Base-by-base conservation (phyloP, 257 asterid genomes). In the Rehmannia glutinosa region DNA sequence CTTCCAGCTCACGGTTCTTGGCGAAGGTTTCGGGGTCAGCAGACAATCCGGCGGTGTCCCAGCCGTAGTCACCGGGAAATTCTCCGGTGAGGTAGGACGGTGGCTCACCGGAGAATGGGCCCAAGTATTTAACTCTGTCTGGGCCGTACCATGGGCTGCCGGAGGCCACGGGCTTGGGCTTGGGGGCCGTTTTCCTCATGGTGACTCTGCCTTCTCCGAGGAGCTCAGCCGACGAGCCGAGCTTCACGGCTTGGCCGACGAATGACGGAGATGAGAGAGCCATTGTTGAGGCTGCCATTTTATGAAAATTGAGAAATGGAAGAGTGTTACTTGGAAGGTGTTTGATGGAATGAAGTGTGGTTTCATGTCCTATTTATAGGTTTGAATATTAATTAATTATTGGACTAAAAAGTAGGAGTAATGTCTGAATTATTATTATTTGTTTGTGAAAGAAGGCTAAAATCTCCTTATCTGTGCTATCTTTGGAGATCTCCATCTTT, bases 1-100 rank as follows among this genome's bases (percentile, higher is more conserved):
- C n/a, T n/a, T n/a, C n/a, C 71, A 78, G 75, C 16, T 60, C 83
- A 20, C 80, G 57, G 72, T 78, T 78, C 77, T 68, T 74, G 66
- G 83, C 75, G 20, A 74, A 78, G 50, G 82, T 59, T 32, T 77
- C 78, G 0, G 73, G 78, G 55, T 77, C 78, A 21, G 82, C 76
- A 0, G 80, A 78, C n/a, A 78, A 58, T 6, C 80, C 83, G 41
- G 75, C 83, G 13, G 83, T 75, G 43, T 78, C 83, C 80, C 83
- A 71, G 13, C 77, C 83, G 8, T 78, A 74, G 38, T 78, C 83
- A 8, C 77, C 76, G 3, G 78, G 76, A 41, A 77, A 77, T 58
- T 77, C 76, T 11, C 82, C 77, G 5, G 75, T 77, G 23, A 73
- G 58, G 68, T 77, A 77, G 28, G 70, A 56, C 2, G 79, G 79